These are phyloP conservation scores for Dipodascus geniculatus DNA, from an alignment of 805 yeast genomes.

Conservation along the genomic window DNA sequence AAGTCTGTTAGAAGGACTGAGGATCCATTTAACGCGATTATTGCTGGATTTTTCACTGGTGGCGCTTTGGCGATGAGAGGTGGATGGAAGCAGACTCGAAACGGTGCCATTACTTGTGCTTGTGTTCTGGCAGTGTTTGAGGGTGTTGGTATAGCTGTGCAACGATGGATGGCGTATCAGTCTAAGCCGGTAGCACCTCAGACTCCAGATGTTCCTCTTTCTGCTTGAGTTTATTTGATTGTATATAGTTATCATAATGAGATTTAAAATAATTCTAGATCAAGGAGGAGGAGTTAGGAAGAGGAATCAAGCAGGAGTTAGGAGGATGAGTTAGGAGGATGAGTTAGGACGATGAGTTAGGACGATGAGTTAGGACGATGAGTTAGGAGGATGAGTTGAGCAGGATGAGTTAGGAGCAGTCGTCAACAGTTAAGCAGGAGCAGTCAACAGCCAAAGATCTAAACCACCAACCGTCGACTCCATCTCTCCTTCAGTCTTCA, in stretches of 20 bases:
- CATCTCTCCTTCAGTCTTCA: too few relatives aligned
- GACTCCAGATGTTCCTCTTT: conserved; percentile 20
- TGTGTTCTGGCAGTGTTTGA: conserved; percentile 93
- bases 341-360: too few relatives aligned
- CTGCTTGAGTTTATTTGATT: not conserved
- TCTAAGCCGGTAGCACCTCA: conserved; percentile 45
- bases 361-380: too few relatives aligned
- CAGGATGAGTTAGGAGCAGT: too few relatives aligned
- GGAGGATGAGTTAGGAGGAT: too few relatives aligned
- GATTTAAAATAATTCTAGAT: not conserved
- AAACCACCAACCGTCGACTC: too few relatives aligned
- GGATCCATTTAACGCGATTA: conserved; percentile 96
- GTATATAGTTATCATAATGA: not conserved
- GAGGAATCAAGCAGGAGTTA: too few relatives aligned
- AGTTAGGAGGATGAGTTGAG: too few relatives aligned
- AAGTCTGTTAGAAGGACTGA: conserved; percentile 95
- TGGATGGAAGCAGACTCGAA: conserved; percentile 94
- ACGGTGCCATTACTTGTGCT: conserved; percentile 95
- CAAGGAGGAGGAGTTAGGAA: not conserved
- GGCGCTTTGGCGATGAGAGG: conserved; percentile 98
- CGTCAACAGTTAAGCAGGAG: too few relatives aligned
- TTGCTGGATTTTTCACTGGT: conserved; percentile 97
- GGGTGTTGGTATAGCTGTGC: conserved; percentile 96
- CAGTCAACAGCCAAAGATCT: too few relatives aligned
- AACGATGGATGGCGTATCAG: conserved; percentile 75